phyloP scores from a whole-genome alignment of 768 basidiomycete species.

The Panaeolus papilionaceus region DNA sequence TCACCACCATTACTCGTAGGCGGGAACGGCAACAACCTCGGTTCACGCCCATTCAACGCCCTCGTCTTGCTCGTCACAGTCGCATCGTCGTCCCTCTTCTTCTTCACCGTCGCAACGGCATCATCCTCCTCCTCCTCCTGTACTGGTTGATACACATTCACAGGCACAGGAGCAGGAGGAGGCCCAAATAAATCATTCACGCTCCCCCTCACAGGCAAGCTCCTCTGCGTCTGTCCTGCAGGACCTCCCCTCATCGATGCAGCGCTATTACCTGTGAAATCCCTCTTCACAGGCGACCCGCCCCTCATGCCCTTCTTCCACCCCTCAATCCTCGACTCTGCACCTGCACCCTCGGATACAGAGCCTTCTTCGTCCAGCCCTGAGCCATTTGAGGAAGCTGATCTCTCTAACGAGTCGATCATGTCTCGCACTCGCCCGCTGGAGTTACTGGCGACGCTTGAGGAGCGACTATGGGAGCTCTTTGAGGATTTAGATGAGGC shows the following conservation, averaged over 20 bases:
- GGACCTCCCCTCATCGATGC: neutral
- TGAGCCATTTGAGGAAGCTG: neutral
- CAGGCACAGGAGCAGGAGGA: neutral
- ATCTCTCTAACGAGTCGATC: slow-evolving; percentile 25
- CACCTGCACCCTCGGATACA: slow-evolving; percentile 15
- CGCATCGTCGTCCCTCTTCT: slow-evolving; percentile 22
- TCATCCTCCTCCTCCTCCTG: slow-evolving; percentile 10
- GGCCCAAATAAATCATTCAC: slow-evolving; percentile 27
- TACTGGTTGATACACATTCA: neutral
- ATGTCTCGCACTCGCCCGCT: slow-evolving; percentile 23
- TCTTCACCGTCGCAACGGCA: neutral
- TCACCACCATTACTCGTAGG: slow-evolving; percentile 19
- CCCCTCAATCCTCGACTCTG: neutral
- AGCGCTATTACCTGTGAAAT: neutral
- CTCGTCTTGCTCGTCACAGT: slow-evolving; percentile 20
- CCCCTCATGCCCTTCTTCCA: neutral
- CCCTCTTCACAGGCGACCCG: slow-evolving; percentile 19
- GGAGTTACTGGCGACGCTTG: slow-evolving; percentile 13
- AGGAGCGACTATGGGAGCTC: slow-evolving; percentile 18
- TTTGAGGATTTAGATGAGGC: neutral
- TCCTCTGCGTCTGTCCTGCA: slow-evolving; percentile 7
- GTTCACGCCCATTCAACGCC: slow-evolving; percentile 26
- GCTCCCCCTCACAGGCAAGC: slow-evolving; percentile 25
- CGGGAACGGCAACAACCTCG: slow-evolving; percentile 33
- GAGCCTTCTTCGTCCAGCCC: slow-evolving; percentile 22